Base-by-base conservation (phyloP, 2,329 filamentous ascomycete species). In the Penicillium sp. region DNA sequence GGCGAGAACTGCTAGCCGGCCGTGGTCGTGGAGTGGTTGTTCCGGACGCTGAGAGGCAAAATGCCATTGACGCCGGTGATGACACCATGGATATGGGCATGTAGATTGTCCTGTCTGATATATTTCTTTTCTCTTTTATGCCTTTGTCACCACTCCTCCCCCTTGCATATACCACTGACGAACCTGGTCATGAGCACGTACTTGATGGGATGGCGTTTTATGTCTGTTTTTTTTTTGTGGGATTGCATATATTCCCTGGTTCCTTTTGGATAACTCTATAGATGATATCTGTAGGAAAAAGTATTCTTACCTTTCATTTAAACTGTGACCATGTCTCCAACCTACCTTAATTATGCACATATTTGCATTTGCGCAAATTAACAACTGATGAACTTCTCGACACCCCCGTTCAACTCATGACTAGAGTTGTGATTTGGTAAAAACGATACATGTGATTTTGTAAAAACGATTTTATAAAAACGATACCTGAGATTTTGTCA, bases 1-100 rank as follows among this genome's bases (percentile, higher is more conserved):
- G 94, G 64, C 85, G 92, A 67, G 93, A 99, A 73, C 72, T 99
- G 68, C 75, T 97, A 46, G 92, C 91, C 25, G 94, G 94, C 2
- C 83, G 94, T 73, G 93, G 92, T 2, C 83, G 94, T 59, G 93
- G 93, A 35, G 85, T 93, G 6, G 79, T 86, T 14, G 65, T 71
- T 9, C 71, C 73, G 7, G 72, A 75, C 26, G 67, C 68, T 6
- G 73, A 73, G 23, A 70, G 86, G 22, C 87, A 90, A 72, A 83
- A 75, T 75, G 62, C 79, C 75, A 68, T 82, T 67, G 63, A 91
- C 64, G 92, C 83, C 53, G 84, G 89, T 9, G 90, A 97, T 72
- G 93, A 97, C 78, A 96, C 92, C 15, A 97, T 97, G 91, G 80
- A 92, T 68, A 82, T 92, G 67, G 86, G 69, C 33, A 70, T 73